These are phyloP conservation scores for Aspergillus olivimuriae DNA, from an alignment of 495 filamentous ascomycete genomes.

Conservation along the genomic window DNA sequence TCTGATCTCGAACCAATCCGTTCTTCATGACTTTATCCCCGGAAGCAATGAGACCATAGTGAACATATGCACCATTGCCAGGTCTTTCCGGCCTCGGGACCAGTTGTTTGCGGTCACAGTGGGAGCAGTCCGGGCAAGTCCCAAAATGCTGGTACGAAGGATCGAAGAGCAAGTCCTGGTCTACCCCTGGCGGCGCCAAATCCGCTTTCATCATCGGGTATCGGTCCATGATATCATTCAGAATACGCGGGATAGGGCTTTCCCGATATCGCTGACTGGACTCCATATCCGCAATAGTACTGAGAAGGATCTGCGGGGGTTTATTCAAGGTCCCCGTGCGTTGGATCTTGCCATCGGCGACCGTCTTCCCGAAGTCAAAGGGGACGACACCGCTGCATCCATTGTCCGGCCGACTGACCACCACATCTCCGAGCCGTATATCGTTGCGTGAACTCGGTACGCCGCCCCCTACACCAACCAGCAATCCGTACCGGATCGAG, in stretches of 20 bases:
- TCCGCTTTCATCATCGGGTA: no score
- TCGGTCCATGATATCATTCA: no score
- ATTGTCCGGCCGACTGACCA: neutral
- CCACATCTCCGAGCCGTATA: neutral
- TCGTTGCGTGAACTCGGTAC: neutral
- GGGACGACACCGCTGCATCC: neutral
- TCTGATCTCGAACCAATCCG: neutral
- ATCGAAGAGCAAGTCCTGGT: no score
- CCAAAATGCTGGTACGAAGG: neutral
- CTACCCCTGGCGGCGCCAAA: no score
- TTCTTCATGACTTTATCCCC: neutral
- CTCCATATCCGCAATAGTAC: neutral
- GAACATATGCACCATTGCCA: neutral
- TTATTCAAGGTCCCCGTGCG: neutral
- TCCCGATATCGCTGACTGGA: no score
- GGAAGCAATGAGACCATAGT: neutral
- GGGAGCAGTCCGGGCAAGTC: neutral
- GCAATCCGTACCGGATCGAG: neutral
- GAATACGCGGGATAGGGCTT: no score
- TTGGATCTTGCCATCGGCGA: neutral
- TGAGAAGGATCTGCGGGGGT: no score
- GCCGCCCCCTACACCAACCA: slow-evolving; percentile 1
- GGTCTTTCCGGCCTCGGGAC: neutral
- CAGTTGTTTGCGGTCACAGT: neutral
- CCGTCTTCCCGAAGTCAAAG: neutral